Evolutionary conservation across 2,329 filamentous ascomycete species (phyloP).

Genomic region (Arthrocladium fulminans): DNA sequence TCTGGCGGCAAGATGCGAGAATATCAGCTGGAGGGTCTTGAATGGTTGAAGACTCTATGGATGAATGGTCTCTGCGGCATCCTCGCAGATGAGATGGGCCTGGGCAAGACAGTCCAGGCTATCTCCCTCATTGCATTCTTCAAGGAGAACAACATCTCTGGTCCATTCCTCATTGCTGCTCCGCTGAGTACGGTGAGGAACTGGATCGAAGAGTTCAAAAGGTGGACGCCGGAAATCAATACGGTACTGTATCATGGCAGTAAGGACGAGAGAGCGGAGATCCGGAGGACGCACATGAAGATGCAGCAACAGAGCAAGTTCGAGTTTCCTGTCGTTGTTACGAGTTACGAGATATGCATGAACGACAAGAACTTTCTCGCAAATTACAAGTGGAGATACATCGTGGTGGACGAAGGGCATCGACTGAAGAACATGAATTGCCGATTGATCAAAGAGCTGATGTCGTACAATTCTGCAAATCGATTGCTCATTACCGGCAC

Average conservation of each 20-base stretch:
- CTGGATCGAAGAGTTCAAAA: slow-evolving; percentile 88
- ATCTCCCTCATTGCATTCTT: slow-evolving; percentile 81
- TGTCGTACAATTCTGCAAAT: slow-evolving; percentile 82
- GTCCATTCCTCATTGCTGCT: slow-evolving; percentile 83
- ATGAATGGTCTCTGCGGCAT: slow-evolving; percentile 92
- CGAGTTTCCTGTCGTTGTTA: slow-evolving; percentile 84
- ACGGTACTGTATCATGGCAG: slow-evolving; percentile 86
- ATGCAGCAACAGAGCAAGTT: slow-evolving; percentile 55
- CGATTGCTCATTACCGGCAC: slow-evolving; percentile 90
- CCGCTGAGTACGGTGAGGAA: slow-evolving; percentile 88
- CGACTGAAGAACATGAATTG: slow-evolving; percentile 96
- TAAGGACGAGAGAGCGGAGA: slow-evolving; percentile 63
- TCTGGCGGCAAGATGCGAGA: slow-evolving; percentile 83
- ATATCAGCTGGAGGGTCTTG: slow-evolving; percentile 88
- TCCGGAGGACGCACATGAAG: slow-evolving; percentile 65
- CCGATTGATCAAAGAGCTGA: slow-evolving; percentile 76
- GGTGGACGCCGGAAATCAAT: slow-evolving; percentile 82
- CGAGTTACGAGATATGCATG: slow-evolving; percentile 92
- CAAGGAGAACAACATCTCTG: slow-evolving; percentile 76
- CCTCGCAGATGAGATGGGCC: slow-evolving; percentile 86
- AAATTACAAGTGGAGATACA: slow-evolving; percentile 90
- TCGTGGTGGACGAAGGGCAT: slow-evolving; percentile 97
- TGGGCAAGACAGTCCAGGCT: slow-evolving; percentile 86
- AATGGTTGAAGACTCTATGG: slow-evolving; percentile 76
- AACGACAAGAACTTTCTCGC: slow-evolving; percentile 73